Conservation (phyloP, 345 rosid species). For the Citrus australasica region DNA sequence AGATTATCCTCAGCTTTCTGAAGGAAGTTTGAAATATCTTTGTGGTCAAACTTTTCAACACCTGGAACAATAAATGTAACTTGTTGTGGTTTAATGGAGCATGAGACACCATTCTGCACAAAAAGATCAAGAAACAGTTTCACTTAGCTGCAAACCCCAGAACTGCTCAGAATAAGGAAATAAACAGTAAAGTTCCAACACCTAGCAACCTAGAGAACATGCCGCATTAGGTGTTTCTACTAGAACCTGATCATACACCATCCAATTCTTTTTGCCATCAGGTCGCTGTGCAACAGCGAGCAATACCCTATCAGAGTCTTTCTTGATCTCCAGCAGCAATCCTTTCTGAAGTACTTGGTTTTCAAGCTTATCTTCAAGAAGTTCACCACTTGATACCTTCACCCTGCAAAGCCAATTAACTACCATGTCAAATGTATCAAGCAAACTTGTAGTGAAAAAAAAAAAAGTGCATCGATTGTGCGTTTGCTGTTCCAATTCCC, state of each 20-base stretch:
- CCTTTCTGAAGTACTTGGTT: slow-evolving; percentile 61
- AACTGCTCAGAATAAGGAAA: slow-evolving; percentile 4
- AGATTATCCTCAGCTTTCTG: slow-evolving; percentile 66
- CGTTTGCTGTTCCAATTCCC: neutral
- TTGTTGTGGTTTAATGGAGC: slow-evolving; percentile 86
- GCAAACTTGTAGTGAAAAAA: neutral
- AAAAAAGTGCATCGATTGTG: neutral
- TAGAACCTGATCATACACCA: slow-evolving; percentile 96
- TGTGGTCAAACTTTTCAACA: slow-evolving; percentile 64
- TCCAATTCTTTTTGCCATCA: slow-evolving; percentile 98
- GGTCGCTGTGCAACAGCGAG: slow-evolving; percentile 81
- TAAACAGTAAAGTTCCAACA: slow-evolving; percentile 23
- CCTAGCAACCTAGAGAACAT: slow-evolving; percentile 56
- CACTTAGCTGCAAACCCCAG: slow-evolving; percentile 5
- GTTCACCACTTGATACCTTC: slow-evolving; percentile 64
- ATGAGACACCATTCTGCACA: slow-evolving; percentile 68
- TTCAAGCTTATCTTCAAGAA: slow-evolving; percentile 62
- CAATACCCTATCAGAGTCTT: slow-evolving; percentile 70
- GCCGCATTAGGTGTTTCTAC: slow-evolving; percentile 40
- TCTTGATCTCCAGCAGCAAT: slow-evolving; percentile 81
- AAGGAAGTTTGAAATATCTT: slow-evolving; percentile 58
- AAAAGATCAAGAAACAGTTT: slow-evolving; percentile 5
- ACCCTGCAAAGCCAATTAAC: slow-evolving; percentile 39
- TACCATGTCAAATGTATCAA: neutral
- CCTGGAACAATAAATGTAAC: slow-evolving; percentile 83